phyloP scores from a whole-genome alignment of 108 stramenopile species.

The Pseudonitzschia pungens region DNA sequence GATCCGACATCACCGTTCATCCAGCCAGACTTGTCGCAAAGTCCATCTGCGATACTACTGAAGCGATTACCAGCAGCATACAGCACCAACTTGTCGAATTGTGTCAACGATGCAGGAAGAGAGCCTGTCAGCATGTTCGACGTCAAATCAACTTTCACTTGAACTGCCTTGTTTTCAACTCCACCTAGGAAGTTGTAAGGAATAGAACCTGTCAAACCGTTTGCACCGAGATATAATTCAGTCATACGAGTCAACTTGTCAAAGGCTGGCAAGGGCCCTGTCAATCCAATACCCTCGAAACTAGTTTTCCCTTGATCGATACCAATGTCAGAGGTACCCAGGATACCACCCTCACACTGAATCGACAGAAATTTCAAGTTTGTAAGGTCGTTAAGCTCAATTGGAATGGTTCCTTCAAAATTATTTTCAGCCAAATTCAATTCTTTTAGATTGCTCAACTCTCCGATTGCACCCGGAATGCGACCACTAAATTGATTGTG shows the following conservation, averaged over 20 bases:
- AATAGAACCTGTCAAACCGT: slow-evolving; percentile 47
- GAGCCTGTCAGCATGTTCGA: slow-evolving; percentile 45
- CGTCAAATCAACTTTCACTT: slow-evolving; percentile 43
- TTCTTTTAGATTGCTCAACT: slow-evolving; percentile 21
- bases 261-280: slow-evolving; percentile 34
- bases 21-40: slow-evolving; percentile 47
- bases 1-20: slow-evolving; percentile 50
- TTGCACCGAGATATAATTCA: slow-evolving; percentile 42
- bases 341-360: slow-evolving; percentile 40
- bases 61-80: slow-evolving; percentile 40
- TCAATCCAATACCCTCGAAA: slow-evolving; percentile 33
- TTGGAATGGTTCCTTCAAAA: slow-evolving; percentile 39
- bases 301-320: slow-evolving; percentile 28
- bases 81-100: slow-evolving; percentile 34
- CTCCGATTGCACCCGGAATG: slow-evolving; percentile 41
- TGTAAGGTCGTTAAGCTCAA: slow-evolving; percentile 40
- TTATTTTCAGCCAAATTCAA: slow-evolving; percentile 40
- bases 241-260: slow-evolving; percentile 17
- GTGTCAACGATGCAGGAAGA: slow-evolving; percentile 43
- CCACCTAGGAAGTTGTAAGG: slow-evolving; percentile 53
- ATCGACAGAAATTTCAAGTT: slow-evolving; percentile 45
- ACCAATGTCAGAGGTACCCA: slow-evolving; percentile 33
- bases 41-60: slow-evolving; percentile 27
- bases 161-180: slow-evolving; percentile 21
- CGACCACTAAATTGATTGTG: slow-evolving; percentile 52